Conservation (phyloP, 2,329 filamentous ascomycete genomes). For the Talaromyces marneffei region DNA sequence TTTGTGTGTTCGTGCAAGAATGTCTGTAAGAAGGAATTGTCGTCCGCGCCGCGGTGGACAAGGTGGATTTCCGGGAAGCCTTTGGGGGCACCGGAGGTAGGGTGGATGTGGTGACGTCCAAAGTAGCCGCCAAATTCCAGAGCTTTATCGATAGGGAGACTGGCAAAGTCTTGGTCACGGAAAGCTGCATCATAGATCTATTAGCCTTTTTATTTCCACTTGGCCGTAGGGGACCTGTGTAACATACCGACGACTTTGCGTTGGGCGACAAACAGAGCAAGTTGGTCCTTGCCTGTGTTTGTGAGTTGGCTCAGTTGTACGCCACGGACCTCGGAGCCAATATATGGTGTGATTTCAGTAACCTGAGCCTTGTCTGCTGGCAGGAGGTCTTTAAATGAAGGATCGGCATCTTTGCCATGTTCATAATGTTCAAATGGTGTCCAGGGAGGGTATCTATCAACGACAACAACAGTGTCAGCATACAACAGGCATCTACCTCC, state of each 20-base stretch:
- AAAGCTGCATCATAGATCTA: constrained; percentile 47
- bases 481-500: neutral
- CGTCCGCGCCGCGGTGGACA: constrained; percentile 65
- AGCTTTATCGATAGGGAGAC: constrained; percentile 64
- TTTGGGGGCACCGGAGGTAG: constrained; percentile 67
- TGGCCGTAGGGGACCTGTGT: neutral
- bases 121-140: constrained; percentile 69
- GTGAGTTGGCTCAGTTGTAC: constrained; percentile 65
- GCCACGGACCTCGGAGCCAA: constrained; percentile 65
- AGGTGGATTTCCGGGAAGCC: constrained; percentile 71
- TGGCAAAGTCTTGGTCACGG: constrained; percentile 66
- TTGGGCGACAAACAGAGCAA: constrained; percentile 50
- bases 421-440: constrained; percentile 67
- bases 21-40: constrained; percentile 50
- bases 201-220: neutral
- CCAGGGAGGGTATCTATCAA: constrained; percentile 54
- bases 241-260: constrained; percentile 59
- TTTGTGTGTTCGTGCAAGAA: constrained; percentile 68
- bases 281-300: constrained; percentile 66
- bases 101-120: constrained; percentile 75
- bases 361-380: constrained; percentile 40
- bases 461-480: neutral
- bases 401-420: constrained; percentile 69
- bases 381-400: constrained; percentile 63
- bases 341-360: constrained; percentile 63